phyloP scores from a whole-genome alignment of 2,329 filamentous ascomycete genomes.

The Aspergillus versicolor region DNA sequence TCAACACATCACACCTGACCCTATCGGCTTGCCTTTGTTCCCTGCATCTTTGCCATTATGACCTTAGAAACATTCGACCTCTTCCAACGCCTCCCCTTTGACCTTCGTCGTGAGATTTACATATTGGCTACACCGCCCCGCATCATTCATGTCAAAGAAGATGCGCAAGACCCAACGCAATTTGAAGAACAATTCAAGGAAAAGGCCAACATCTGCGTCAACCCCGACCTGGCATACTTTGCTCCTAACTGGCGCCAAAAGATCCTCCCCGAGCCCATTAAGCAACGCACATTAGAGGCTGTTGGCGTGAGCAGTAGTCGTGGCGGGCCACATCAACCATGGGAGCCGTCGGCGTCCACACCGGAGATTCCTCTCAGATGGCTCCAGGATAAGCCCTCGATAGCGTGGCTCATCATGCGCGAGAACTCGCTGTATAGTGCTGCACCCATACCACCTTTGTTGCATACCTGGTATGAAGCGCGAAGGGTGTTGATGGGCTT shows the following conservation, averaged over 20 bases:
- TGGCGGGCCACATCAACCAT: background rate
- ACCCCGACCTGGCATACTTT: slow-evolving; percentile 1
- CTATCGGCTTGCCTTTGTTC: too few relatives aligned
- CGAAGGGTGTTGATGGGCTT: background rate
- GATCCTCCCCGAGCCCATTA: background rate
- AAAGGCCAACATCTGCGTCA: background rate
- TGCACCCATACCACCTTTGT: background rate
- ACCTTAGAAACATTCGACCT: background rate
- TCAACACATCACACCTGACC: background rate
- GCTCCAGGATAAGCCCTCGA: background rate
- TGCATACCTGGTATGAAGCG: background rate
- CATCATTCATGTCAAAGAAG: background rate
- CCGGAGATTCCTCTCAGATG: slow-evolving; percentile 1
- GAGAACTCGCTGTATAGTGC: background rate
- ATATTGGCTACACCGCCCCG: slow-evolving; percentile 3
- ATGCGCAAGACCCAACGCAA: background rate
- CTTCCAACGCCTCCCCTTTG: background rate
- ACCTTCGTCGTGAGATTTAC: slow-evolving; percentile 3
- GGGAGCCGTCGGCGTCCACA: background rate
- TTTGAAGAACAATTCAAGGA: background rate
- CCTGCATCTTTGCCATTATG: background rate
- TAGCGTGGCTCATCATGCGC: background rate
- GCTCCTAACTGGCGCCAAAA: background rate
- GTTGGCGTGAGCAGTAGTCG: background rate
- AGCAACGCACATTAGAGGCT: background rate